Base-by-base conservation (phyloP, 768 basidiomycete genomes). In the Russula olivacea region DNA sequence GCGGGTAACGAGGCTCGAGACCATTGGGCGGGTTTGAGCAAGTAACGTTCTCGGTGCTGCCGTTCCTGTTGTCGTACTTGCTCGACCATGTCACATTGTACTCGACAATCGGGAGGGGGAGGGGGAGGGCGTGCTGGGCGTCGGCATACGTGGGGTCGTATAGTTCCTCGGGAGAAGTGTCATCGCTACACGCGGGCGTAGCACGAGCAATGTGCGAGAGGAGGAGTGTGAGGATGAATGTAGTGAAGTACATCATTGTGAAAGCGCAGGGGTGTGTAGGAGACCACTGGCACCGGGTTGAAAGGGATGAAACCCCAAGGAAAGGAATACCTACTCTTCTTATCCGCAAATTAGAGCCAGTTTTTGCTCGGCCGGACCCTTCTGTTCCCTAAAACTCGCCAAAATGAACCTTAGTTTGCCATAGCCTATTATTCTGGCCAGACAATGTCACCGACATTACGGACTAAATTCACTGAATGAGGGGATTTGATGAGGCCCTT, bases 191-290 rank as follows among this genome's bases (percentile, higher is more conserved):
- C 21, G 43, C 40, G 2, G 65, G 53, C 32, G 38, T 11, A n/a
- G 45, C 57, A 53, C 38, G 45, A 12, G 43, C 19, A 3, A 41
- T n/a, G 21, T 47, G 47, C 17, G 58, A 28, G 23, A 54, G 10
- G 49, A 64, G 55, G 30, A 64, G 47, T 6, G 49, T 40, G 15
- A 60, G 32, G 25, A 25, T 25, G 5, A 64, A 4, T 14, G 48
- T 30, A 36, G 54, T 9, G 43, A 40, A 19, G 15, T 40, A 32
- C 36, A 57, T 30, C 61, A 57, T 62, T 5, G 30, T 51, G 55
- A 56, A 7, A 12, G 41, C 4, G 17, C 6, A 41, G 41, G 1
- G 19, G 10, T n/a, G 43, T 36, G 7, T 50, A 48, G 14, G 14
- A 41, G 58, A 38, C n/a, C 40, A 14, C 23, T 55, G 54, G 14